Conservation (phyloP, 164 flowering plant genomes). For the Santalum album region DNA sequence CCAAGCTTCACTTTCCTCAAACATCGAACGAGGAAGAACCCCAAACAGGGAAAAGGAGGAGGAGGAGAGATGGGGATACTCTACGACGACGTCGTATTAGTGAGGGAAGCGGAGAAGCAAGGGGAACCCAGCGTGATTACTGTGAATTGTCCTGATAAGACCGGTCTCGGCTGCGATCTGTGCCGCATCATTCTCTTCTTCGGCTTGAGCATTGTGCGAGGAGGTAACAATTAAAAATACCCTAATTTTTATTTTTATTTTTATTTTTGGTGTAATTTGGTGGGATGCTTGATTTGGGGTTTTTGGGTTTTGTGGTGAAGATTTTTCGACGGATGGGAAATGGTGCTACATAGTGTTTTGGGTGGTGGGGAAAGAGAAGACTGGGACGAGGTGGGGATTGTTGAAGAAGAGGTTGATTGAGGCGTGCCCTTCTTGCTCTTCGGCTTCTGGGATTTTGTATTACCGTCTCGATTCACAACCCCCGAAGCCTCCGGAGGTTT, state of each 20-base stretch:
- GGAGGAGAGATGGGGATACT: constrained; percentile 38
- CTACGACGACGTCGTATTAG: constrained; percentile 48
- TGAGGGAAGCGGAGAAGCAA: constrained; percentile 45
- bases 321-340: constrained; percentile 67
- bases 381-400: constrained; percentile 45
- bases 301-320: constrained; percentile 24
- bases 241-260: background rate
- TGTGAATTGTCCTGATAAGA: constrained; percentile 64
- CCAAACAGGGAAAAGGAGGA: background rate
- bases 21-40: no score
- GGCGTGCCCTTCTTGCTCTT: constrained; percentile 54
- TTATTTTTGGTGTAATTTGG: background rate
- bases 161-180: constrained; percentile 66
- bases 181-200: constrained; percentile 55
- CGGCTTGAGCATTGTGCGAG: constrained; percentile 50
- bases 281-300: constrained; percentile 2
- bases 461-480: constrained; percentile 33
- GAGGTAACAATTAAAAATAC: constrained; percentile 23
- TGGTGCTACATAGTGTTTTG: constrained; percentile 75
- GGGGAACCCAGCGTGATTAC: constrained; percentile 52
- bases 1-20: no score
- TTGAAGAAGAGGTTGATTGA: constrained; percentile 51
- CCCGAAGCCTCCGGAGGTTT: constrained; percentile 50
- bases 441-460: constrained; percentile 41
- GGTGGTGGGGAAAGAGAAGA: constrained; percentile 31